Evolutionary conservation across 1,139 yeast genomes (phyloP), one percentile per base, ranked within the genome.

Genomic region (Suhomyces bokatorum): DNA sequence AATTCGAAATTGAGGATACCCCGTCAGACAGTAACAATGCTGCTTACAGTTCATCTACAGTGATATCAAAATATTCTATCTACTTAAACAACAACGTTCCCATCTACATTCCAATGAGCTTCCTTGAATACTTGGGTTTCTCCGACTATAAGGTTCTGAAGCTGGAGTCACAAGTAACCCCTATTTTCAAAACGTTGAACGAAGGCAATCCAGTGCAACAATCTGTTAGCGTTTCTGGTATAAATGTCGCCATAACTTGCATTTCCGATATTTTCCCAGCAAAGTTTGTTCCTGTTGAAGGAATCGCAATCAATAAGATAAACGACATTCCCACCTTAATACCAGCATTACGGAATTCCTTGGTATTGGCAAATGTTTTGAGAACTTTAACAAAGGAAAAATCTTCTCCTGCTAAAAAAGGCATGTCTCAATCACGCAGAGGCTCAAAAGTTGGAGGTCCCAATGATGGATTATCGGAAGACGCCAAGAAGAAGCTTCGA

Each of bases 61-160:
- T 22, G 26, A 37, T 45, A 2, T 35, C 48, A 11, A 47, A 47
- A n/a, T 59, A 61, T 61, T 20, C 34, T 7, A 44, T 72, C 3
- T 50, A 54, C 13, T 51, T 71, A 12, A 45, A 17, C 7, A 58
- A 69, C 17, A 61, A 57, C 38, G 51, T 60, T 34, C 53, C 66
- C 2, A 55, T 73, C 3, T 57, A 48, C 37, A 43, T 71, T 2
- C 73, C 75, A 1, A 44, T 51, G 5, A 55, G 57, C 39, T 39
- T 69, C 3, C 49, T 70, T 35, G 75, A 70, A 38, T 67, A 60
- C 45, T 52, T 67, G 41, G 75, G 70, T 5, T 10, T 45, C 3
- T 24, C 40, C n/a, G 33, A 36, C 4, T 57, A 58, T 43, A 48
- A 47, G 15, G 29, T 30, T 9, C 35, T 34, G 22, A 44, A 43